Base-by-base conservation (phyloP, 179 eudicot species). In the Sideroxylon spinosum region DNA sequence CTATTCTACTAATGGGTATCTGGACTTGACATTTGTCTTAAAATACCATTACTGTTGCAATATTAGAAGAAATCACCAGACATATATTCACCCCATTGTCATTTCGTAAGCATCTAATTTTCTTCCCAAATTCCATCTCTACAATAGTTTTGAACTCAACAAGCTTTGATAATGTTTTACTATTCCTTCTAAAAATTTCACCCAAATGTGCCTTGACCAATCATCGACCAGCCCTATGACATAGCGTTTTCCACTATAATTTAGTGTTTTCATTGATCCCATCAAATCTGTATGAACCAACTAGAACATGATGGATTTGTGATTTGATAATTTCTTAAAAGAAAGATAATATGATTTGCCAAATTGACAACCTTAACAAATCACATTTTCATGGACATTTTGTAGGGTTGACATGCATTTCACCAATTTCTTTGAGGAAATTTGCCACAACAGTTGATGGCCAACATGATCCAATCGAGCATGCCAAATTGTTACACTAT, bases 171-270 rank as follows among this genome's bases (percentile, higher is more conserved):
- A 84, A 10, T 14, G 84, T 73, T 59, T 81, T 82, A 78, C 78
- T 69, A 10, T 81, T 84, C 13, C 81, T 69, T 64, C 70, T 62
- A 20, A 84, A 44, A 78, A 81, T 64, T 78, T 28, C 10, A 80
- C 81, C 86, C 72, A 78, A 12, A 79, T 72, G 29, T 53, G 74
- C 71, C 79, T 65, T 3, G 79, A 84, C 20, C 5, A 74, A 64
- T 73, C 86, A 73, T 84, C 81, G 26, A 84, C 84, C 26, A 84
- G 20, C 59, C 81, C 74, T 76, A 84, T 83, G 1, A 71, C 79
- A 74, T 74, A 84, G 7, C n/a, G 81, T 49, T 9, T 17, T 2
- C 69, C 69, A 23, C 68, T 69, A 61, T 83, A 83, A 17, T 81
- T 83, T 60, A 70, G 25, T 71, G 78, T 77, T 60, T n/a, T 83